Evolutionary conservation across 164 flowering plant genomes (phyloP), one percentile per base, ranked within the genome.

Genomic region (Tetracentron sinense): DNA sequence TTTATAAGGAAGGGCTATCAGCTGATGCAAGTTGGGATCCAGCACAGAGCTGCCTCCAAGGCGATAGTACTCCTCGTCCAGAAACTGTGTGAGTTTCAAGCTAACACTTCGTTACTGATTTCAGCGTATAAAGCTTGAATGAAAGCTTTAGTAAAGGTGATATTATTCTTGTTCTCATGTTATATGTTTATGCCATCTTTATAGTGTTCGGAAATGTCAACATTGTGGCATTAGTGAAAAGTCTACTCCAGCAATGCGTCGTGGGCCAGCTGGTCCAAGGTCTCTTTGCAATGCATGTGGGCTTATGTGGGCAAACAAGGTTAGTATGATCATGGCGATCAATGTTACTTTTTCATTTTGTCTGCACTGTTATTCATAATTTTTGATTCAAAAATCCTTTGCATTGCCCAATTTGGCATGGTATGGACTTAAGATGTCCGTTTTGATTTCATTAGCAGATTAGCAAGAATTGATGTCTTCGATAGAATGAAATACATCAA

Each of bases 231-330:
- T 63, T 27, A n/a, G n/a, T n/a, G n/a, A n/a, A n/a, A n/a, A n/a
- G n/a, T n/a, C n/a, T n/a, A n/a, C n/a, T n/a, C n/a, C 87, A 38
- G 79, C 78, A 52, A 81, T 85, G 90, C 83, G 90, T 52, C 81
- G 82, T 46, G 90, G 90, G 19, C 90, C 90, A 48, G 81, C 77
- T 58, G 89, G 89, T 62, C 86, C 89, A 33, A 82, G 84, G 74
- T n/a, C n/a, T n/a, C n/a, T n/a, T n/a, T n/a, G n/a, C n/a, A n/a
- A n/a, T n/a, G n/a, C n/a, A n/a, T n/a, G n/a, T n/a, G n/a, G n/a
- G n/a, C n/a, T n/a, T n/a, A n/a, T n/a, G n/a, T n/a, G n/a, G n/a
- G n/a, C n/a, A 69, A 85, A 82, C 65, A 81, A 79, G 86, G 86
- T 85, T 22, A 7, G 59, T 57, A 23, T 22, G n/a, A n/a, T n/a